Percentiles rank a stretch among this genome's conserved stretches.
phyloP scores from a whole-genome alignment of 768 basidiomycete genomes.

The Tricholomella constricta region DNA sequence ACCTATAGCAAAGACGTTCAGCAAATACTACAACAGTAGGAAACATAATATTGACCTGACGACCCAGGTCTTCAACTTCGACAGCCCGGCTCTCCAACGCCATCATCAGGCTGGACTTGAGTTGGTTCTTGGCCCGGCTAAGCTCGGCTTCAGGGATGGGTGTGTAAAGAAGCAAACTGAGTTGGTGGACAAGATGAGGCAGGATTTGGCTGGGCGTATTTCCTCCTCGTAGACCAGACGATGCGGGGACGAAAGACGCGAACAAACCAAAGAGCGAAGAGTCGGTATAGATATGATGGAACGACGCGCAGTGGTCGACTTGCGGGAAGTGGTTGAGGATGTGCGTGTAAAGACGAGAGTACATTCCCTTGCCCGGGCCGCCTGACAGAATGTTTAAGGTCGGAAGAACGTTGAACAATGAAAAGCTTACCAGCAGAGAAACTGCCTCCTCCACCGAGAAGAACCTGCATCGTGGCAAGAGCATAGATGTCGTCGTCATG shows the following conservation, averaged over 20 bases:
- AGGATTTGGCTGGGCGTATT: conserved; percentile 73
- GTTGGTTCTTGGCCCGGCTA: conserved; percentile 89
- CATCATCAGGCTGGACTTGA: conserved; percentile 93
- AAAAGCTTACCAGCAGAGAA: conserved; percentile 80
- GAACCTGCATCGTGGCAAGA: conserved; percentile 90
- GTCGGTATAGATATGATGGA: conserved; percentile 97
- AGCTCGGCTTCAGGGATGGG: conserved; percentile 71
- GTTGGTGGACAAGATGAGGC: conserved; percentile 84
- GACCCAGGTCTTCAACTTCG: conserved; percentile 87
- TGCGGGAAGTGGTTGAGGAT: conserved; percentile 94
- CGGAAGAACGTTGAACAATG: neutral
- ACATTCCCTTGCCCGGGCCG: conserved; percentile 99
- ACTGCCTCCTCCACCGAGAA: conserved; percentile 93
- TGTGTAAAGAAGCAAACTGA: conserved; percentile 77
- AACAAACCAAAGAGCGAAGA: conserved; percentile 92
- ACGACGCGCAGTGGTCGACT: conserved; percentile 93
- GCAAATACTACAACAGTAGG: neutral
- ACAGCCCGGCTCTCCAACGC: conserved; percentile 85
- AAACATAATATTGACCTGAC: conserved; percentile 57
- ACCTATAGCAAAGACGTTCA: conserved; percentile 44
- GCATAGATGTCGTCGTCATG: conserved; percentile 92
- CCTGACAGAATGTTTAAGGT: conserved; percentile 42
- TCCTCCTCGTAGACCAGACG: conserved; percentile 54
- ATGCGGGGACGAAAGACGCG: conserved; percentile 76
- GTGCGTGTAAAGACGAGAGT: conserved; percentile 93